Evolutionary conservation across 2,329 filamentous ascomycete genomes (phyloP), one percentile per base, ranked within the genome.

Genomic region (Didymella pinodella): DNA sequence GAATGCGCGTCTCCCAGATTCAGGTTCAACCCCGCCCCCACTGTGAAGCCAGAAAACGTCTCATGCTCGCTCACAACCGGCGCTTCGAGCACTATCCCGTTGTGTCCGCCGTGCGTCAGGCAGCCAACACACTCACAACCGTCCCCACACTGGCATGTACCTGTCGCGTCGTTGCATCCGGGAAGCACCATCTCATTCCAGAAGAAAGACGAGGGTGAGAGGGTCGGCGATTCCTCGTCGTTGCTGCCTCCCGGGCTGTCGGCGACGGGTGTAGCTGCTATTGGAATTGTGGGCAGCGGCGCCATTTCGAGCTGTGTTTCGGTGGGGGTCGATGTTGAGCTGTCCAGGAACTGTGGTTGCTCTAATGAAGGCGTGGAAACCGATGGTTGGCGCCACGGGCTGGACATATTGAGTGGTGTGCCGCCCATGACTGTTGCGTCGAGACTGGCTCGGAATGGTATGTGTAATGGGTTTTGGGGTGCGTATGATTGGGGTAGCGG

Each of bases 71-170:
- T 53, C 8, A 62, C 55, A 14, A 53, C 34, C 18, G 67, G 57
- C 20, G 57, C 51, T 8, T 74, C 71, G 6, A 82, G 64, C 11
- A 74, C 61, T 22, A 82, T 62, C 14, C 80, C 81, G 25, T 80
- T 79, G 56, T 83, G 82, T 3, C 81, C 82, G 20, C 78, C 80
- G 54, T 85, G 83, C 3, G 81, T 83, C 12, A 84, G 71, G 63
- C 83, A 85, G 14, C 82, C 82, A n/a, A 82, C 75, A 62, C 83
- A 85, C 54, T 72, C 77, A 64, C 83, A 85, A 38, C 82, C 82
- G 54, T 80, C 80, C 16, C 81, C 82, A 56, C 83, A 85, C 61
- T 81, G 80, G 57, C 83, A 85, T 26, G 78, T 83, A 3, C 82
- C 83, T 6, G 78, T 81, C 3, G 77, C 70, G 59, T 84, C 79